phyloP scores from a whole-genome alignment of 2,329 filamentous ascomycete species.

The Calycina herbarum region DNA sequence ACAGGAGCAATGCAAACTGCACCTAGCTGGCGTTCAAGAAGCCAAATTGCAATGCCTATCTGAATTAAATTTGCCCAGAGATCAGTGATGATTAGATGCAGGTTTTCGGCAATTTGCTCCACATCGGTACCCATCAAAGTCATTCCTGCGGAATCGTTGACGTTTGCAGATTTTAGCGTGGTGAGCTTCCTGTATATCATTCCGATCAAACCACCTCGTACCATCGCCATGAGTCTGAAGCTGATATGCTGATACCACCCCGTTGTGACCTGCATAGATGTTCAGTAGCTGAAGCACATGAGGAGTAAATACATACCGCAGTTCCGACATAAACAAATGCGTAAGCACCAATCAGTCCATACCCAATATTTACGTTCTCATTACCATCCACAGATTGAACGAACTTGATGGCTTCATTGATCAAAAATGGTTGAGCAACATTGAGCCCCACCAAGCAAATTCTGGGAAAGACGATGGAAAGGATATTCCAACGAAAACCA shows the following conservation, averaged over 20 bases:
- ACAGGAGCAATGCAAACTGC: background rate
- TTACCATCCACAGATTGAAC: conserved; percentile 11
- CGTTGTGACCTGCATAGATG: background rate
- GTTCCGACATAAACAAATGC: conserved; percentile 28
- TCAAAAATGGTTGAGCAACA: conserved; percentile 30
- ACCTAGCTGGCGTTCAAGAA: conserved; percentile 33
- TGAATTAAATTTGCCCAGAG: conserved; percentile 16
- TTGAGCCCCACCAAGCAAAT: conserved; percentile 29
- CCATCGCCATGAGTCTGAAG: conserved; percentile 16
- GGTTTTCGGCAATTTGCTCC: conserved; percentile 24
- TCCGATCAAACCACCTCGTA: conserved; percentile 12
- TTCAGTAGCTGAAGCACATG: background rate
- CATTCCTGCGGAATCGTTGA: conserved; percentile 33
- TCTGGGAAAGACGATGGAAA: conserved; percentile 18
- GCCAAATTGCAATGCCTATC: conserved; percentile 12
- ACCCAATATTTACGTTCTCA: conserved; percentile 21
- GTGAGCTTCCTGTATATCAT: conserved; percentile 14
- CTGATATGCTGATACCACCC: conserved; percentile 13
- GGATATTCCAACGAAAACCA: conserved; percentile 27
- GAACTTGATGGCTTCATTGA: conserved; percentile 20
- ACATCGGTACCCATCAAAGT: conserved; percentile 47
- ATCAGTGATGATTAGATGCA: conserved; percentile 25
- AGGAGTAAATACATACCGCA: conserved; percentile 13
- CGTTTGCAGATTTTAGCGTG: conserved; percentile 31
- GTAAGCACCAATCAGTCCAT: conserved; percentile 27